Base-by-base conservation (phyloP, 768 basidiomycete species). In the Tricholomella constricta region DNA sequence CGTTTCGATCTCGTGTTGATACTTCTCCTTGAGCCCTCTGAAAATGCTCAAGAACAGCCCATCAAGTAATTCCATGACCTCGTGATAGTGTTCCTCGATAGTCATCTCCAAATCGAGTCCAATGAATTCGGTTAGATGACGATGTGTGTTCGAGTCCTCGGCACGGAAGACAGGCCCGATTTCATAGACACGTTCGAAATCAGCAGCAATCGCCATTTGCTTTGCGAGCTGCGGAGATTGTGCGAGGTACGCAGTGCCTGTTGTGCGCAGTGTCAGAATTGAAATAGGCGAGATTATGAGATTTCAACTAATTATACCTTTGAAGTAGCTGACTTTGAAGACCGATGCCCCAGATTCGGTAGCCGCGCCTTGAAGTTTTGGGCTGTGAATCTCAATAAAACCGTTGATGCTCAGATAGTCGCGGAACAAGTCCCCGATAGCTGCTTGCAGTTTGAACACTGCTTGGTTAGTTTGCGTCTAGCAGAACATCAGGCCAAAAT, bases 31-130 rank as follows among this genome's bases (percentile, higher is more conserved):
- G 46, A 99, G 79, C 7, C 88, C 88, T 52, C 78, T 77, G 84
- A 99, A 99, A 64, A 99, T 90, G 65, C 78, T 74, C 59, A 92
- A 77, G 68, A 98, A 85, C 67, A 98, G 79, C 40, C 78, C 80
- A 67, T 99, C 97, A 53, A 99, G 81, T 20, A 94, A 72, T 62
- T 97, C 94, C 77, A 98, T 79, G 31, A 94, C 94, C 72, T 99
- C 97, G 72, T 98, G 95, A 66, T 98, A 99, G 69, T 98, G 94
- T 69, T 98, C 95, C 69, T 98, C 94, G 60, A 99, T 94, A 4
- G 86, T 80, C 97, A 99, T 98, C 72, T 99, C 97, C 60, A 99
- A 81, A 89, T 99, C 97, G 61, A 99, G 88, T 25, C 97, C 97
- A 59, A 94, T 89, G 72, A 98, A 99, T 71, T 99, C 97, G 17